These are phyloP conservation scores for Verticillium nubilum DNA, from an alignment of 2,329 filamentous ascomycete genomes.

Conservation along the genomic window DNA sequence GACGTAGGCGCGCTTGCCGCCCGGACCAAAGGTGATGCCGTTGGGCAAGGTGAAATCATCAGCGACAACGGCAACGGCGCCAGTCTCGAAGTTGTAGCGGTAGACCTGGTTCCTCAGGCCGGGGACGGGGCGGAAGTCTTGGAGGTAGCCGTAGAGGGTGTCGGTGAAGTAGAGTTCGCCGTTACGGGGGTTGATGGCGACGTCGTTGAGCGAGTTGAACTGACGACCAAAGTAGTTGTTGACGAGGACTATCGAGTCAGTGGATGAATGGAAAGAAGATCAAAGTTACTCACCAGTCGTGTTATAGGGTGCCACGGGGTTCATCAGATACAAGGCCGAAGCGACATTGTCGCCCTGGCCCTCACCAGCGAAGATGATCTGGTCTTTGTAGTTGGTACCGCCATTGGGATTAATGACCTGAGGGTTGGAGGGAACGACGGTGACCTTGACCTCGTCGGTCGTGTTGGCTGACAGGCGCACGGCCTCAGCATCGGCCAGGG, in stretches of 20 bases:
- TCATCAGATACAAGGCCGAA: conserved; percentile 35
- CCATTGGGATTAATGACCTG: conserved; percentile 45
- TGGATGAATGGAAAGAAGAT: rapidly evolving
- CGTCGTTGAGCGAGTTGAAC: conserved; percentile 57
- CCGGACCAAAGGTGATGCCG: conserved; percentile 51
- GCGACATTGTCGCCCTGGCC: conserved; percentile 39
- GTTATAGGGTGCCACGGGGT: conserved; percentile 41
- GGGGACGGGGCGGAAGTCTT: conserved; percentile 50
- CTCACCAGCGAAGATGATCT: conserved; percentile 44
- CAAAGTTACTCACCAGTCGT: conserved; percentile 31
- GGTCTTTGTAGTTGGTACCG: conserved; percentile 42
- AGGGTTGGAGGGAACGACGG: conserved; percentile 34
- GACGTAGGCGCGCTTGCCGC: conserved; percentile 46
- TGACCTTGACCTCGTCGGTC: conserved; percentile 33
- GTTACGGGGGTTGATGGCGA: conserved; percentile 45
- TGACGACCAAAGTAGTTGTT: conserved; percentile 55
- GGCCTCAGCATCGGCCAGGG: conserved; percentile 34
- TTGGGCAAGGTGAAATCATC: conserved; percentile 53
- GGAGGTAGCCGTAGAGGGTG: conserved; percentile 52
- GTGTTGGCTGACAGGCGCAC: conserved; percentile 30
- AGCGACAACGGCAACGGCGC: conserved; percentile 48
- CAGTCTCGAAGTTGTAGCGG: conserved; percentile 43
- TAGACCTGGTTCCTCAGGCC: conserved; percentile 55
- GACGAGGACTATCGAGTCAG: conserved; percentile 34
- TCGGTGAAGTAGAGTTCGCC: conserved; percentile 63